Evolutionary conservation across 805 yeast genomes (phyloP).

Genomic region (Cyberlindnera misumaiensis): DNA sequence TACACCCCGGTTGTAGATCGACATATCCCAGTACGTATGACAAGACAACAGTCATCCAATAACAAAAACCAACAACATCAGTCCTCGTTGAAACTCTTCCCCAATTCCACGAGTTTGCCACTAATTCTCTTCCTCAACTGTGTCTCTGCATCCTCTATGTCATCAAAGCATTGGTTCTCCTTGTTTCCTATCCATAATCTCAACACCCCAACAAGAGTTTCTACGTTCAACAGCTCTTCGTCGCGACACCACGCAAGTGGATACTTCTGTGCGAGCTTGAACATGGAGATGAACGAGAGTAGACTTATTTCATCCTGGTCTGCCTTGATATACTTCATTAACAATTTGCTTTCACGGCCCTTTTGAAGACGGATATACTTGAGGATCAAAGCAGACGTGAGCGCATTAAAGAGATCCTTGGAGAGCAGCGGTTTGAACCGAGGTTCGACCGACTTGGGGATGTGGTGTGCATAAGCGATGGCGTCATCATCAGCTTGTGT

Average conservation of each 20-base stretch:
- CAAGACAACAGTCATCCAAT: not conserved
- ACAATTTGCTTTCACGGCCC: slow-evolving; percentile 9
- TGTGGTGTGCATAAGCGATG: not conserved
- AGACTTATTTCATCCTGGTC: slow-evolving; percentile 18
- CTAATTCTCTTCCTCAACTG: slow-evolving; percentile 25
- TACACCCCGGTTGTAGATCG: too few relatives aligned
- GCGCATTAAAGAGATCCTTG: slow-evolving; percentile 20
- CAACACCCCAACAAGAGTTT: slow-evolving; percentile 18
- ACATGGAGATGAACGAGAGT: slow-evolving; percentile 23
- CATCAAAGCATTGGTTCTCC: slow-evolving; percentile 16
- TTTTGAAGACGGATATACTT: slow-evolving; percentile 17
- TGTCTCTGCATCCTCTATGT: slow-evolving; percentile 18
- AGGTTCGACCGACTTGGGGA: slow-evolving; percentile 6
- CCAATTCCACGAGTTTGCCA: slow-evolving; percentile 23
- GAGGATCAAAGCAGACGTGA: slow-evolving; percentile 19
- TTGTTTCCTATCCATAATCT: slow-evolving; percentile 27
- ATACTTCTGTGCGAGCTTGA: slow-evolving; percentile 20
- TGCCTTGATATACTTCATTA: slow-evolving; percentile 16
- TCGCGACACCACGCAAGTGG: slow-evolving; percentile 20
- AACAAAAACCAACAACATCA: not conserved
- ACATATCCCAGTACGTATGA: not conserved
- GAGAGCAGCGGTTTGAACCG: slow-evolving; percentile 18
- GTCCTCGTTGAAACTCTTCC: slow-evolving; percentile 20
- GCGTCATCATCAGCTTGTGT: not conserved
- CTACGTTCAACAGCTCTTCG: slow-evolving; percentile 12